Conservation (phyloP, 257 asterid species). For the Solanum paucissectum region DNA sequence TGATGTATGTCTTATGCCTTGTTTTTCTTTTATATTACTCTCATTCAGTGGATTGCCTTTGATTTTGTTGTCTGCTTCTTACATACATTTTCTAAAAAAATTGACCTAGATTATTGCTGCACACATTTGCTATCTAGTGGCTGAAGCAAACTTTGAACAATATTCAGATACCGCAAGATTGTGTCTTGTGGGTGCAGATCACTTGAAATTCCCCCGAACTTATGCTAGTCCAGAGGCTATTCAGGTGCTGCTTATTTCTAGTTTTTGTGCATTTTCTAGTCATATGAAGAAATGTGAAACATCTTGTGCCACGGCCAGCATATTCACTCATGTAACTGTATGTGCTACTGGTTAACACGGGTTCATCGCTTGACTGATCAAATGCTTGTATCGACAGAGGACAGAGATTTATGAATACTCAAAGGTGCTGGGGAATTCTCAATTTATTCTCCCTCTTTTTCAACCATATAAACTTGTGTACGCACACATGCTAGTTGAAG, state of each 20-base stretch:
- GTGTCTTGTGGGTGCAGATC: constrained; percentile 97
- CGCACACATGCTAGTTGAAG: constrained; percentile 94
- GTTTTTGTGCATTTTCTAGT: neutral
- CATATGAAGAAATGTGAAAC: neutral
- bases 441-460: constrained; percentile 77
- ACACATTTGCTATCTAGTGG: constrained; percentile 89
- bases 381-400: constrained; percentile 46
- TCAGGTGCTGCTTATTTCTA: constrained; percentile 47
- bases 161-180: constrained; percentile 83
- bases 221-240: constrained; percentile 94
- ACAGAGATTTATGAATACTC: constrained; percentile 94
- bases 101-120: constrained; percentile 75
- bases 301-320: neutral
- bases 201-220: constrained; percentile 81
- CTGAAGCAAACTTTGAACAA: constrained; percentile 82
- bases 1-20: constrained; percentile 36
- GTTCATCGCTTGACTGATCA: neutral
- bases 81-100: neutral
- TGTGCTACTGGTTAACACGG: neutral
- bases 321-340: neutral
- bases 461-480: constrained; percentile 92
- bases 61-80: neutral
- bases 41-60: constrained; percentile 4
- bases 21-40: neutral
- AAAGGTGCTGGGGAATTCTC: constrained; percentile 86